A percentile compares a stretch with the other conserved stretches of the same genome.
Conservation (phyloP, 371 early-diverging fungal species). For the Capniomyces stellatus region DNA sequence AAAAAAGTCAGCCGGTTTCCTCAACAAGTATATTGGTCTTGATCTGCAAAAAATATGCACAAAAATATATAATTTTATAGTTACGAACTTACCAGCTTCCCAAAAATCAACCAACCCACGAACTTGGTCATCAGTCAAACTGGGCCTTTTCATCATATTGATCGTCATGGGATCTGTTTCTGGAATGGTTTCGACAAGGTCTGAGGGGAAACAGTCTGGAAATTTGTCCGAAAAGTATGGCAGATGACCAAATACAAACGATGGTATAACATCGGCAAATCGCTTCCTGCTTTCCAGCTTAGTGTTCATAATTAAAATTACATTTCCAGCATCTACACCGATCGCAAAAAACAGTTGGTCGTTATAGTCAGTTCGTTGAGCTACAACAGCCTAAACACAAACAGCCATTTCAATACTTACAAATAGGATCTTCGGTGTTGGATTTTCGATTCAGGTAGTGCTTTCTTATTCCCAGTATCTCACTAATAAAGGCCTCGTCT, state of each 20-base stretch:
- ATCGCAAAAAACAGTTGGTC: conserved; percentile 14
- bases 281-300: conserved; percentile 24
- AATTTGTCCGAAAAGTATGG: conserved; percentile 52
- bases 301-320: conserved; percentile 54
- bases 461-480: conserved; percentile 39
- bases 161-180: conserved; percentile 7
- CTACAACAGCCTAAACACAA: too few species aligned
- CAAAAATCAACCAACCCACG: background rate
- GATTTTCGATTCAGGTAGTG: conserved; percentile 47
- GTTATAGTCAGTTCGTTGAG: too few species aligned
- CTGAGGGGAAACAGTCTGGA: conserved; percentile 14
- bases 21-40: too few species aligned
- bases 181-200: conserved; percentile 13
- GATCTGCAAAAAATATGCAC: too few species aligned
- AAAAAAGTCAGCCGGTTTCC: too few species aligned
- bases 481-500: conserved; percentile 22
- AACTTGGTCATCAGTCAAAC: background rate
- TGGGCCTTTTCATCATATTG: conserved; percentile 17
- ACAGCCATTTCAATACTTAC: conserved; percentile 13
- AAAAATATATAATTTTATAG: too few species aligned
- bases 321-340: conserved; percentile 34
- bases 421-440: conserved; percentile 38
- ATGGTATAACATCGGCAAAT: conserved; percentile 35
- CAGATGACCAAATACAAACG: conserved; percentile 47
- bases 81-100: too few species aligned